Evolutionary conservation across 352 stramenopile genomes (phyloP).

Genomic region (Phytophthora cryptogea): DNA sequence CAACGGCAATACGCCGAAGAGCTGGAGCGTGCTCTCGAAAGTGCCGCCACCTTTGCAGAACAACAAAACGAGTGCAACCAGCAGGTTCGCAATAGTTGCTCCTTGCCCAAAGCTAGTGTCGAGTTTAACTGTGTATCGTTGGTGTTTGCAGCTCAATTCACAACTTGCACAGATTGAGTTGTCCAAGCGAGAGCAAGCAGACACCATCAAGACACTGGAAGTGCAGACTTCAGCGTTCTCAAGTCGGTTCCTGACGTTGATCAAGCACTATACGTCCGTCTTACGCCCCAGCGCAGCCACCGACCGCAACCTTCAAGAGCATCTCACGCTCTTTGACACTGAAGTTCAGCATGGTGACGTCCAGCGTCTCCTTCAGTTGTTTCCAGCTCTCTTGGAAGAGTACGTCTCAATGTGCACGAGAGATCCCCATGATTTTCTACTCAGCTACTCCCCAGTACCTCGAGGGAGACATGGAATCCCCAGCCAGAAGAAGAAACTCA

Average conservation of each 20-base stretch:
- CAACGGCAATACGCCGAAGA: constrained; percentile 16
- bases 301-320: constrained; percentile 21
- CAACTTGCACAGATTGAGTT: constrained; percentile 23
- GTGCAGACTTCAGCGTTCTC: constrained; percentile 17
- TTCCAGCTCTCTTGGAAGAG: constrained; percentile 55
- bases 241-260: constrained; percentile 19
- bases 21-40: constrained; percentile 30
- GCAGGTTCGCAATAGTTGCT: constrained; percentile 25
- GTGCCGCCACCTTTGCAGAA: constrained; percentile 33
- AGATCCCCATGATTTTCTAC: not conserved
- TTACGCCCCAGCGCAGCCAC: constrained; percentile 18
- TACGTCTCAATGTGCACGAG: constrained; percentile 27
- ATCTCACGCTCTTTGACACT: constrained; percentile 18
- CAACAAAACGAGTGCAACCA: constrained; percentile 44
- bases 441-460: not conserved
- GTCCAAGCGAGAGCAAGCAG: constrained; percentile 17
- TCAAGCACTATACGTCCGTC: constrained; percentile 25
- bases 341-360: constrained; percentile 42
- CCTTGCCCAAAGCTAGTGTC: not conserved
- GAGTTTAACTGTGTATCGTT: not conserved
- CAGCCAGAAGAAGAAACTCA: constrained; percentile 1
- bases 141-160: constrained; percentile 6
- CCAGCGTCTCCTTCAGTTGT: constrained; percentile 50
- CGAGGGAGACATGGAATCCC: not conserved
- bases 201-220: constrained; percentile 17